Evolutionary conservation across 2,329 filamentous ascomycete species (phyloP).

Genomic region (Fusarium tricinctum): DNA sequence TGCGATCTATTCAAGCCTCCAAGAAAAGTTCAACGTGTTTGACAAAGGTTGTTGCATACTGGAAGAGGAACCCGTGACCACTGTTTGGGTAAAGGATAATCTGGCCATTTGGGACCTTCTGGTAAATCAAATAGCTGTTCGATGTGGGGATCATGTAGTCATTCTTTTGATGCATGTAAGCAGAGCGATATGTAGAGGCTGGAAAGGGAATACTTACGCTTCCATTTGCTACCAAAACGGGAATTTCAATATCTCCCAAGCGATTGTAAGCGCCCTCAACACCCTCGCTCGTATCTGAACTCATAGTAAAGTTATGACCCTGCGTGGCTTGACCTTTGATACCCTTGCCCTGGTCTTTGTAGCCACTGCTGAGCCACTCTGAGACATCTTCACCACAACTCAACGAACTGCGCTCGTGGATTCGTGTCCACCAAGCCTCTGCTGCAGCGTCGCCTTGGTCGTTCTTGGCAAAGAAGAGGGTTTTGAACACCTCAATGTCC

Average conservation of each 20-base stretch:
- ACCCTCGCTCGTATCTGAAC: background rate
- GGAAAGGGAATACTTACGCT: background rate
- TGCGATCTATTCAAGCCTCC: fast-evolving
- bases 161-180: background rate
- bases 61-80: conserved; percentile 22
- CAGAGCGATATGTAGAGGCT: fast-evolving
- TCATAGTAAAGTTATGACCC: background rate
- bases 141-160: conserved; percentile 27
- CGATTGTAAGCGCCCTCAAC: background rate
- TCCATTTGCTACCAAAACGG: background rate
- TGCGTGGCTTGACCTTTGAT: background rate
- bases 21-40: conserved; percentile 12
- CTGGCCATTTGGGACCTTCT: conserved; percentile 1
- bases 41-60: background rate
- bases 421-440: conserved; percentile 16
- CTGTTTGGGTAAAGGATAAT: conserved; percentile 24
- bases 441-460: conserved; percentile 5
- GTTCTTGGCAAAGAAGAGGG: conserved; percentile 14
- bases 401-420: background rate
- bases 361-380: background rate
- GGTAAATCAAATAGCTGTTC: conserved; percentile 12
- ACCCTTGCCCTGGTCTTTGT: background rate
- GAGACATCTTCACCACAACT: conserved; percentile 4
- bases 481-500: conserved; percentile 9
- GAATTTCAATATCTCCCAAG: background rate